phyloP scores from a whole-genome alignment of 129 eudicot genomes.

The Gnaphalium uliginosum region DNA sequence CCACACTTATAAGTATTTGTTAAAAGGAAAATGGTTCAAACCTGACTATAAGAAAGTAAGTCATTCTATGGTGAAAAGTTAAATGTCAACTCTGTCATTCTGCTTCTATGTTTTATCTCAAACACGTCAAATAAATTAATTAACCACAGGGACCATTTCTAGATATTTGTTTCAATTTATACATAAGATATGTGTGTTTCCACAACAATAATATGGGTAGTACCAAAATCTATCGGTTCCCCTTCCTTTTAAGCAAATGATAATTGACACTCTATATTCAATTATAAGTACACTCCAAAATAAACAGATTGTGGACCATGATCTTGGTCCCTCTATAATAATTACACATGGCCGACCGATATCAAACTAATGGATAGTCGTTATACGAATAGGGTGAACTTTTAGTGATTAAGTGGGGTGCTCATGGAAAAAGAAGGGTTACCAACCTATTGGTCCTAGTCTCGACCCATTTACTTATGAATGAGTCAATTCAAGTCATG shows the following conservation, averaged over 20 bases:
- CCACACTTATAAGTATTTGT: neutral
- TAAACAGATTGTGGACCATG: slow-evolving; percentile 7
- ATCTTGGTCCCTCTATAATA: slow-evolving; percentile 4
- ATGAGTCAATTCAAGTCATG: neutral
- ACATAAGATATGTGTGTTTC: neutral
- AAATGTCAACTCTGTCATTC: no score
- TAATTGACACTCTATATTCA: neutral
- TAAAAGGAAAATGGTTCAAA: neutral
- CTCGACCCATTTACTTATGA: neutral
- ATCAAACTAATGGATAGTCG: neutral
- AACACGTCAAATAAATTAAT: no score
- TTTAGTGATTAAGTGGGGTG: neutral
- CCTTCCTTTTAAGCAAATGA: neutral
- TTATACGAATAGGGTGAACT: neutral
- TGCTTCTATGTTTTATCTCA: no score
- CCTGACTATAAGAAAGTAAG: neutral
- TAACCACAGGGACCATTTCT: neutral
- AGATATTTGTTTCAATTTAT: slow-evolving; percentile 6
- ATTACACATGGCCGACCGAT: neutral
- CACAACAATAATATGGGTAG: slow-evolving; percentile 4
- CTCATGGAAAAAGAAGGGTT: neutral
- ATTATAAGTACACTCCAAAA: slow-evolving; percentile 14
- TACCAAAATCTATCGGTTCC: slow-evolving; percentile 24
- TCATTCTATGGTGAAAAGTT: no score
- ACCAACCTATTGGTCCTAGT: neutral